Evolutionary conservation across 257 asterid genomes (phyloP), one percentile per base, ranked within the genome.

Genomic region (Knoxia roxburghii): DNA sequence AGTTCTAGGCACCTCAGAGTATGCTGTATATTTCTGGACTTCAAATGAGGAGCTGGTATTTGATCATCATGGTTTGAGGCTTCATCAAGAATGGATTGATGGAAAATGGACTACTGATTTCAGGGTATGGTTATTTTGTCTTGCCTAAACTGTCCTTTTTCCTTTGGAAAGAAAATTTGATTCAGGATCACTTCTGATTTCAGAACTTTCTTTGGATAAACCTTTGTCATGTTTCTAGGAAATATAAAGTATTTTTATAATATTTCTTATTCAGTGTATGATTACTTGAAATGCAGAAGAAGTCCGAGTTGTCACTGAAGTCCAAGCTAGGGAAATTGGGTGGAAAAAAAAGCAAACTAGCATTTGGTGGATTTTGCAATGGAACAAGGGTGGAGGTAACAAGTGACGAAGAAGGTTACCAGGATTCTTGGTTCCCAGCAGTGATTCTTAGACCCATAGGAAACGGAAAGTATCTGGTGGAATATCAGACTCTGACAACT

Each of bases 31-130:
- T 78, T 87, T 85, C 80, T 82, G 86, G 88, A 74, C 81, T 10
- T 71, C 85, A 23, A 80, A 83, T 54, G 89, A 87, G 79, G 86
- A 87, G 41, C 65, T 85, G 56, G 46, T 64, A 46, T 79, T 87
- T 57, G 77, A 72, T 18, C 92, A 83, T 78, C 57, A 27, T 48
- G 73, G 57, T 73, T 53, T 87, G 79, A 82, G 92, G 81, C 83
- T 82, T 69, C 92, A 82, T 78, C 95, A 87, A 71, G 92, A 87
- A 50, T 85, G 92, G 92, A 72, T 74, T 58, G 79, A 77, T 74
- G 87, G 84, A 35, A 84, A 86, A 74, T 88, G 93, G 93, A 76
- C 71, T 41, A 58, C 69, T 50, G 65, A 84, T 35, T 68, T 50
- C 68, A 67, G 64, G 86, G 90, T 87, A 82, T 57, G 78, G 15